Evolutionary conservation across 805 yeast genomes (phyloP).

Genomic region (Sugiyamaella smithiae): DNA sequence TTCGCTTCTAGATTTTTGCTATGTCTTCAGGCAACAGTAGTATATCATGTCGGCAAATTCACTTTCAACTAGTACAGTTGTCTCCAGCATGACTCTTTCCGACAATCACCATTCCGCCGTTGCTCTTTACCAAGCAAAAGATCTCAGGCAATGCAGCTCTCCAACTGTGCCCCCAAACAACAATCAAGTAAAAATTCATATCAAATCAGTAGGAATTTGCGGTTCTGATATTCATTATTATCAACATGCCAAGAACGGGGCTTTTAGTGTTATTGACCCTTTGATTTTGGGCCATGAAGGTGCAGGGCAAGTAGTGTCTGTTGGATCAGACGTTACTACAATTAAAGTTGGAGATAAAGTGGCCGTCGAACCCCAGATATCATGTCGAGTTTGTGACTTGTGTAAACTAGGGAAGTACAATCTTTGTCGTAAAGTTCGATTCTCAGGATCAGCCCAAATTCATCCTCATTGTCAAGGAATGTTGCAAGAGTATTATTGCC

Average conservation of each 20-base stretch:
- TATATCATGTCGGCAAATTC: too few relatives aligned
- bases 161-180: constrained; percentile 26
- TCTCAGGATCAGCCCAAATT: constrained; percentile 37
- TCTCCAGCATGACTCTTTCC: constrained; percentile 13
- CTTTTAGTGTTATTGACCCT: constrained; percentile 48
- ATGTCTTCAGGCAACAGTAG: too few relatives aligned
- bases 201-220: constrained; percentile 18
- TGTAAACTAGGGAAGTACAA: constrained; percentile 95
- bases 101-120: constrained; percentile 10
- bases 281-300: constrained; percentile 96
- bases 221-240: constrained; percentile 22
- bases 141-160: constrained; percentile 3
- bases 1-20: too few relatives aligned
- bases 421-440: constrained; percentile 87
- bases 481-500: constrained; percentile 87
- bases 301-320: constrained; percentile 92
- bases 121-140: constrained; percentile 3
- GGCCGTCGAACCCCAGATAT: constrained; percentile 92
- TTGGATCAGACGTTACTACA: constrained; percentile 89
- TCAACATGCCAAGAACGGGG: constrained; percentile 34
- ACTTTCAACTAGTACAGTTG: too few relatives aligned
- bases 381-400: constrained; percentile 92
- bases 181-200: constrained; percentile 26
- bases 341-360: constrained; percentile 95
- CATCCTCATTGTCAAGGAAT: constrained; percentile 98